A percentile compares a stretch with the other conserved stretches of the same genome.
Evolutionary conservation across 2,329 filamentous ascomycete genomes (phyloP).

Genomic region (Colletotrichum agaves): DNA sequence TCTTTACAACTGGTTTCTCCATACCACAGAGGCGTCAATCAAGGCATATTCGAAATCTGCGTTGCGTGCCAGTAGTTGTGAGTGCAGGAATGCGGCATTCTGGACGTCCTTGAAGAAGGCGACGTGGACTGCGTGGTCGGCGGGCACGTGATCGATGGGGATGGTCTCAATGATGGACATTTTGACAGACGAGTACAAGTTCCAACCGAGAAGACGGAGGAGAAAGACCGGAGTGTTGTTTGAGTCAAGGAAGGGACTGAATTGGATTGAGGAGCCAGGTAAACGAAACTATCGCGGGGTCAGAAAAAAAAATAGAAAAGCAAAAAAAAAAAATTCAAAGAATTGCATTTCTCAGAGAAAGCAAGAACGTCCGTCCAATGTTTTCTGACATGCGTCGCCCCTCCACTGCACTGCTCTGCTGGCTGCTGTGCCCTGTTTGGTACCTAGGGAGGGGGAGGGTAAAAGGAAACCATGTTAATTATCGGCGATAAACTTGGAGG

Average conservation of each 20-base stretch:
- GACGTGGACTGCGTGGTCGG: conserved; percentile 74
- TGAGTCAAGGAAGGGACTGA: neutral
- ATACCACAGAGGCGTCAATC: conserved; percentile 83
- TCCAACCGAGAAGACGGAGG: neutral
- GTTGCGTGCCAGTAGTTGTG: conserved; percentile 88
- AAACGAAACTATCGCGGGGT: conserved; percentile 12
- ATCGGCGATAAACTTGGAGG: neutral
- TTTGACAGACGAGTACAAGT: neutral
- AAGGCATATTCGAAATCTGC: conserved; percentile 91
- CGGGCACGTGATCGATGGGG: conserved; percentile 79
- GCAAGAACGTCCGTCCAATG: neutral
- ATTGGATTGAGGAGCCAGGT: neutral
- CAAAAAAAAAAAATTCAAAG: neutral
- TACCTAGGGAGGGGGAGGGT: no score
- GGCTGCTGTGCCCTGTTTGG: neutral
- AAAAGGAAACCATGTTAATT: neutral
- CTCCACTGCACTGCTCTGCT: no score
- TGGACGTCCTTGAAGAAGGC: conserved; percentile 79
- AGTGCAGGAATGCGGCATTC: conserved; percentile 82
- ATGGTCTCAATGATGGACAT: conserved; percentile 68
- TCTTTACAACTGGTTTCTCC: conserved; percentile 37
- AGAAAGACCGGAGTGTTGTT: neutral
- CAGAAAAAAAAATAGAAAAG: neutral
- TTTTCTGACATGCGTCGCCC: neutral
- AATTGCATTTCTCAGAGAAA: conserved; percentile 10